These are phyloP conservation scores for Sporothrix variecibatus DNA, from an alignment of 2,329 filamentous ascomycete genomes.

Conservation along the genomic window DNA sequence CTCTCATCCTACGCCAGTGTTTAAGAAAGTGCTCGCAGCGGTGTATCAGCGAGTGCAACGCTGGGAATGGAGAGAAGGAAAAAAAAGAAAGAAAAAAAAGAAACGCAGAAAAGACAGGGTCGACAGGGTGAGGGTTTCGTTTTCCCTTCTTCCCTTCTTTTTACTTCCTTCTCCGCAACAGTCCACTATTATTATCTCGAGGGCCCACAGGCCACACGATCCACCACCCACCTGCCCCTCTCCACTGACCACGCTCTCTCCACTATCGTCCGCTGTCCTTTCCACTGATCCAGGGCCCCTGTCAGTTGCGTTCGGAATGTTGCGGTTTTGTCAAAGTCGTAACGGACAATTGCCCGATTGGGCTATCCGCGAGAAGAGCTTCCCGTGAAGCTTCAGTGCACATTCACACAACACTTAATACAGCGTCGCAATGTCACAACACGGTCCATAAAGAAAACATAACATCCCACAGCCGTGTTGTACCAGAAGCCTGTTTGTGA, in stretches of 20 bases:
- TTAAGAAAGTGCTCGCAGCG: constrained; percentile 12
- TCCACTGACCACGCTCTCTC: not conserved
- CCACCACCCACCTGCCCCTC: not conserved
- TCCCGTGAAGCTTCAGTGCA: no score
- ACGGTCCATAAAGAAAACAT: constrained; percentile 9
- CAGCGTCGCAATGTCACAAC: not conserved
- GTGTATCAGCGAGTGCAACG: not conserved
- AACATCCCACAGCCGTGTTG: no score
- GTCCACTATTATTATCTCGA: not conserved
- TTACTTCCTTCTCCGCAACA: not conserved
- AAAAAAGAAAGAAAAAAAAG: not conserved
- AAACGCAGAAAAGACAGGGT: no score
- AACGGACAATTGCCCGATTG: constrained; percentile 12
- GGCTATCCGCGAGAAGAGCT: constrained; percentile 2
- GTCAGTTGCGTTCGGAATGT: not conserved
- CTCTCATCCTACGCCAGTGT: not conserved
- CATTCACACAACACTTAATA: no score
- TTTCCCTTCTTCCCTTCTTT: not conserved
- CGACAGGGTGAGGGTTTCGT: not conserved
- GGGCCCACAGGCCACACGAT: not conserved
- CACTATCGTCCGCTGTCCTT: no score
- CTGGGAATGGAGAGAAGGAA: no score
- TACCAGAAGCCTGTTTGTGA: not conserved
- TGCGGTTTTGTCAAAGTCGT: not conserved
- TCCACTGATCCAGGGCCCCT: constrained; percentile 1